Conservation (phyloP, 495 filamentous ascomycete species). For the Penicillium arizonense region DNA sequence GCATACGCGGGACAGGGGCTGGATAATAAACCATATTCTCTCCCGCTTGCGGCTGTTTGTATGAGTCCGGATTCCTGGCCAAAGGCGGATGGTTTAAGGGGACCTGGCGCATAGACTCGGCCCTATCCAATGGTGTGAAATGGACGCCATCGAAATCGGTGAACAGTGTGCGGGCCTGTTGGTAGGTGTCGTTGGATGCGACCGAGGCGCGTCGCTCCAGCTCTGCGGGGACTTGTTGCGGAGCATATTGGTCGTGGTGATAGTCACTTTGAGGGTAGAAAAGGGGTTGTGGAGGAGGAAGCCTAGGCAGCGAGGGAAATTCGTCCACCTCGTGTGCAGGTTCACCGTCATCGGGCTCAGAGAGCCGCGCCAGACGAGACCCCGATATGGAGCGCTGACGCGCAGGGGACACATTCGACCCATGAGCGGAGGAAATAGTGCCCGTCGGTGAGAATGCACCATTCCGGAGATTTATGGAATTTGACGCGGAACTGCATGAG, state of each 20-base stretch:
- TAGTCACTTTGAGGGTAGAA: conserved; percentile 20
- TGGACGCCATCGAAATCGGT: conserved; percentile 94
- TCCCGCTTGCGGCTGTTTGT: conserved; percentile 60
- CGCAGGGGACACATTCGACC: conserved; percentile 55
- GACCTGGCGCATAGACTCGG: conserved; percentile 30
- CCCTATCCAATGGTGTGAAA: conserved; percentile 52
- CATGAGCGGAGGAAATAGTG: conserved; percentile 64
- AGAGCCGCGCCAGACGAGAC: conserved; percentile 48
- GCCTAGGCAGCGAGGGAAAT: conserved; percentile 17
- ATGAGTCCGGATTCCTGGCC: conserved; percentile 55
- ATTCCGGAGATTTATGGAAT: conserved; percentile 69
- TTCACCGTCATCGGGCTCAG: conserved; percentile 49
- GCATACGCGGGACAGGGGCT: conserved; percentile 87
- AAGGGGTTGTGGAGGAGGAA: conserved; percentile 26
- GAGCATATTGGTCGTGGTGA: conserved; percentile 21
- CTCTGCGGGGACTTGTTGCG: conserved; percentile 12
- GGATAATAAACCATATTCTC: conserved; percentile 93
- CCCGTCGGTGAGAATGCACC: conserved; percentile 70
- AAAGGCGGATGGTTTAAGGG: conserved; percentile 41
- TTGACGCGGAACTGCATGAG: conserved; percentile 47
- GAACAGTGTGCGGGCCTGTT: conserved; percentile 71
- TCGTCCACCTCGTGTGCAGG: conserved; percentile 34
- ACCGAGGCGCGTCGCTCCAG: conserved; percentile 44
- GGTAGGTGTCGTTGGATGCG: conserved; percentile 66
- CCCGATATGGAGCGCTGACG: conserved; percentile 61